Base-by-base conservation (phyloP, 768 basidiomycete genomes). In the Terana coerulea region DNA sequence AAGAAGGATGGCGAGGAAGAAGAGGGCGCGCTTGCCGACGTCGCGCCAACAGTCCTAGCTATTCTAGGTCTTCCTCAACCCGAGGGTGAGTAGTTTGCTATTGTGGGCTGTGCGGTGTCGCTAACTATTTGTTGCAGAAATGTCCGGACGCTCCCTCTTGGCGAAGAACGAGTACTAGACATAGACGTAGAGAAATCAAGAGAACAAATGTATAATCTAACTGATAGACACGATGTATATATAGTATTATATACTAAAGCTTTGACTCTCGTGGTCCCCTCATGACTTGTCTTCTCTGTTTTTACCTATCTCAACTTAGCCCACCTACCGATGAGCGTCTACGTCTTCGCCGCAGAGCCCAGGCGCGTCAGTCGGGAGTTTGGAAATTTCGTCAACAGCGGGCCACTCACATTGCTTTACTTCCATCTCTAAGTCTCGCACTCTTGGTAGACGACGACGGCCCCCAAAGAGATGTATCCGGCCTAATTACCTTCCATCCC, bases 41-140 rank as follows among this genome's bases (percentile, higher is more conserved):
- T 95, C 47, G 93, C 94, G 8, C 94, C 92, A 31, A 95, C 94
- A 1, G 73, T 93, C 28, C 71, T 97, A 59, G 89, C 80, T 56
- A 68, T 95, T 33, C 71, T 95, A 78, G 84, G 86, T 31, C 64
- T 91, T 28, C 70, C 79, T 2, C 72, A 88, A 60, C 89, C 88
- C 3, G 75, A 88, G 62, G 85, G 85, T 84, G 51, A 61, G 78
- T 25, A 21, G 19, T 39, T 11, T 12, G 14, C 7, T 3, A 15
- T 15, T 3, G 14, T 14, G 3, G 31, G 45, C 26, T 5, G 33
- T 15, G 12, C 5, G 22, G 4, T 39, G 26, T 22, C n/a, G 34
- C 25, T 57, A 25, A 51, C 59, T 26, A 55, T 42, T 24, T 8
- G 21, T 37, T 17, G 10, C 53, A 66, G 66, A 67, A 17, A 67